Evolutionary conservation across 768 basidiomycete species (phyloP).

Genomic region (Tricholoma hemisulphureum): DNA sequence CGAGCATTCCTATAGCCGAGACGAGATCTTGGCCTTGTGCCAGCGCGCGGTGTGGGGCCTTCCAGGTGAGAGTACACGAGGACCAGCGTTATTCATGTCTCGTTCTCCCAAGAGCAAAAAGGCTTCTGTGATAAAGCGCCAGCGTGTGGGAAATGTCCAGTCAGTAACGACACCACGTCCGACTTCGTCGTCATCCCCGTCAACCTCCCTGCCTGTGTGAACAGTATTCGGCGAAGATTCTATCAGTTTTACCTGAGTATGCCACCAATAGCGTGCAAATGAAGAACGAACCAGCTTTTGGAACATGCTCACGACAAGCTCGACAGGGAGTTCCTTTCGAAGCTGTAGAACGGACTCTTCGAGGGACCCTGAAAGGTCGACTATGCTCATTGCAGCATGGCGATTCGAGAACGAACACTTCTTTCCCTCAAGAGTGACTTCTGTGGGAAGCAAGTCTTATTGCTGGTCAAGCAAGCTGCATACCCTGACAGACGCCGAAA

Average conservation of each 20-base stretch:
- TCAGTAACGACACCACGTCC: conserved; percentile 61
- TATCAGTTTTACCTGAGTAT: conserved; percentile 22
- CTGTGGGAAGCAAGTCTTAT: conserved; percentile 30
- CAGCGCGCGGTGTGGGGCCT: no score
- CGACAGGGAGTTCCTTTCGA: conserved; percentile 66
- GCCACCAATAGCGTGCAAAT: background rate
- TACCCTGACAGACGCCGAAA: background rate
- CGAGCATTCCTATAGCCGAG: background rate
- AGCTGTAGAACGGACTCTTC: conserved; percentile 59
- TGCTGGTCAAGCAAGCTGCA: background rate
- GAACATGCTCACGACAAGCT: conserved; percentile 71
- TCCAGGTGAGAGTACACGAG: background rate
- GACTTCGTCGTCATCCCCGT: conserved; percentile 68
- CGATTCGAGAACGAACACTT: conserved; percentile 45
- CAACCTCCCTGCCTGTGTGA: conserved; percentile 57
- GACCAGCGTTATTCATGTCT: conserved; percentile 4
- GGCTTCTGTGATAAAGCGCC: conserved; percentile 33
- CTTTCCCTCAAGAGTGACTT: conserved; percentile 28
- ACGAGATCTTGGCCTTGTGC: background rate
- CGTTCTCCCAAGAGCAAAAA: background rate
- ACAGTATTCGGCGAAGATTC: conserved; percentile 69
- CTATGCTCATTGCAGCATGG: conserved; percentile 24
- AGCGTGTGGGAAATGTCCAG: conserved; percentile 56
- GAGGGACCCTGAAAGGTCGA: conserved; percentile 39
- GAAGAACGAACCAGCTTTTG: conserved; percentile 56